Evolutionary conservation across 306 rosid genomes (phyloP), one percentile per base, ranked within the genome.

Genomic region (Hylodesmum podocarpum): DNA sequence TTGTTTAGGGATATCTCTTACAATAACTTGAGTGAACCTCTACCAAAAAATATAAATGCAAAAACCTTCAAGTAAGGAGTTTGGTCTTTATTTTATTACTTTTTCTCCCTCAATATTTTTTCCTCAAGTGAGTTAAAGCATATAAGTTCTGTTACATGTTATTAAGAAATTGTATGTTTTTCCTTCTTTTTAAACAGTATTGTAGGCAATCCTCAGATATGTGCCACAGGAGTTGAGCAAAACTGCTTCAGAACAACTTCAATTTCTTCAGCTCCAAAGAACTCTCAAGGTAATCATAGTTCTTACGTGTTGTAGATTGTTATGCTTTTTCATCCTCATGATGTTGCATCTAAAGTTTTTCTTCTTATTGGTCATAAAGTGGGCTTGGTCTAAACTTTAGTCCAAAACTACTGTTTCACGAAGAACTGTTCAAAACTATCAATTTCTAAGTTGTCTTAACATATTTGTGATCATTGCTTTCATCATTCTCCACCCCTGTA

Each of bases 11-110:
- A 96, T 73, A 80, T 96, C 55, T 91, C 99, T 22, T 83, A 76
- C 61, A 96, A 96, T 79, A 96, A 93, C 80, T 83, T 96, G 70
- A 92, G 91, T 67, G 97, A 89, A 78, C 94, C 94, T 33, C 88
- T 96, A 9, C 99, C 99, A 29, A 80, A 10, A 75, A n/a, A n/a
- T n/a, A 78, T 89, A 61, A 78, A 85, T 47, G 89, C 91, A 36
- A 96, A 88, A 82, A 86, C 98, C 75, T 92, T 88, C 90, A 91
- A 82, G 99, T 96, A 83, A 84, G 96, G 24, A 50, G 39, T 67
- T 83, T 58, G 7, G 34, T 75, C 29, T 59, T 77, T 22, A 7
- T 37, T 37, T 16, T 18, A 36, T 68, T 24, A 31, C 12, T 36
- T 62, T 41, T 44, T 6, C 36, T 53, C 27, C 7, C 59, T 13